Conservation (phyloP, 1,139 yeast species). For the Zygosaccharomyces sapae region DNA sequence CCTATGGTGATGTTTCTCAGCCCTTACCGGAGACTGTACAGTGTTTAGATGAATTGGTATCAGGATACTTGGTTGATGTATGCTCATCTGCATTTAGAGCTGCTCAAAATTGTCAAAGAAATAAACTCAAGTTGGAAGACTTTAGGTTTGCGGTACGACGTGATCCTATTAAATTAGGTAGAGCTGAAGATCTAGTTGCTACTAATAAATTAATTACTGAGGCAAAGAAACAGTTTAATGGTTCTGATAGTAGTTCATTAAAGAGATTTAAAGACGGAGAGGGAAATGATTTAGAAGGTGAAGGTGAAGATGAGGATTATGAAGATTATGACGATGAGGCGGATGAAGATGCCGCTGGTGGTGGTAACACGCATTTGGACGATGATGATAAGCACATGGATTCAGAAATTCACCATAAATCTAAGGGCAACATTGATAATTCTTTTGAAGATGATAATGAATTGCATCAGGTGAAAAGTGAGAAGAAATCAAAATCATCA, state of each 20-base stretch:
- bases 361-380: constrained; percentile 1
- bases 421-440: neutral
- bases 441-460: constrained; percentile 1
- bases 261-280: constrained; percentile 34
- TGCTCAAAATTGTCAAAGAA: constrained; percentile 53
- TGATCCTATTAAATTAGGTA: constrained; percentile 78
- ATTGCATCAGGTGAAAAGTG: neutral
- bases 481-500: neutral
- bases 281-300: constrained; percentile 37
- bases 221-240: constrained; percentile 81
- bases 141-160: constrained; percentile 78
- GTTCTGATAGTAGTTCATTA: constrained; percentile 48
- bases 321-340: constrained; percentile 19
- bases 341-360: constrained; percentile 14
- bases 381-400: constrained; percentile 4
- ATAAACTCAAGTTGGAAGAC: constrained; percentile 80
- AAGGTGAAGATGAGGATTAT: constrained; percentile 32
- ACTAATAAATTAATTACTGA: constrained; percentile 71
- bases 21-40: constrained; percentile 76
- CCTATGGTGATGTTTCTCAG: constrained; percentile 80
- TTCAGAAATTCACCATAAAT: neutral
- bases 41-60: constrained; percentile 77
- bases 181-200: constrained; percentile 73
- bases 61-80: constrained; percentile 69
- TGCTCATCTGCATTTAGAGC: constrained; percentile 50